Percentiles rank a stretch among this genome's conserved stretches.
Evolutionary conservation across 768 basidiomycete genomes (phyloP).

Genomic region (Mycena alexandri): DNA sequence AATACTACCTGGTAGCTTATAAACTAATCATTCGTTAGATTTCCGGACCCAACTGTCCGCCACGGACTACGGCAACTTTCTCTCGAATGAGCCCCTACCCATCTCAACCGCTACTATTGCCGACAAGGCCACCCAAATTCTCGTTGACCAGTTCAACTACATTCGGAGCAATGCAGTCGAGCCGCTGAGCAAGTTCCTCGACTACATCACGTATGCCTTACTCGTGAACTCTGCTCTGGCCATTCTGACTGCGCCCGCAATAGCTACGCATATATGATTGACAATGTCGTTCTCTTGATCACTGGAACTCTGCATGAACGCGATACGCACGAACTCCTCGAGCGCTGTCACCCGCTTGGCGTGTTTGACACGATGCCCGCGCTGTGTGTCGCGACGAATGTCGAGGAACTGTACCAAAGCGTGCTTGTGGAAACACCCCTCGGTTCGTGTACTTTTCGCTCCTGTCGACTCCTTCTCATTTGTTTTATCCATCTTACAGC

Average conservation of each 20-base stretch:
- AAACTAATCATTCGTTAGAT: conserved; percentile 63
- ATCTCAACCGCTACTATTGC: conserved; percentile 94
- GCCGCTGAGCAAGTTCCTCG: conserved; percentile 92
- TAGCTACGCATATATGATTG: conserved; percentile 99
- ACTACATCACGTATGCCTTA: conserved; percentile 92
- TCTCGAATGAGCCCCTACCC: conserved; percentile 95
- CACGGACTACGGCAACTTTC: conserved; percentile 98
- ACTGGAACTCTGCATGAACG: conserved; percentile 97
- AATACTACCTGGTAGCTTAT: neutral
- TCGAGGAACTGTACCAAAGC: conserved; percentile 96
- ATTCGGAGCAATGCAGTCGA: conserved; percentile 91
- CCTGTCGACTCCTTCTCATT: neutral
- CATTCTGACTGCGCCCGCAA: conserved; percentile 33
- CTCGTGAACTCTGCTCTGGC: conserved; percentile 22
- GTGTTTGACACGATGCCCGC: conserved; percentile 99
- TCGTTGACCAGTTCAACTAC: conserved; percentile 98
- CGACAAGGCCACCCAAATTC: conserved; percentile 95
- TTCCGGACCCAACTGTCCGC: conserved; percentile 95
- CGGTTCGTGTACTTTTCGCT: conserved; percentile 64
- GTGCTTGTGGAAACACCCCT: conserved; percentile 98
- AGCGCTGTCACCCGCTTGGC: conserved; percentile 96
- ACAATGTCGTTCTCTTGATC: conserved; percentile 97
- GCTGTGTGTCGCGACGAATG: conserved; percentile 98
- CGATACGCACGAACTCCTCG: conserved; percentile 96
- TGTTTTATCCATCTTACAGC: conserved; percentile 60